Conservation (phyloP, 345 rosid species). For the Citrus maxima region DNA sequence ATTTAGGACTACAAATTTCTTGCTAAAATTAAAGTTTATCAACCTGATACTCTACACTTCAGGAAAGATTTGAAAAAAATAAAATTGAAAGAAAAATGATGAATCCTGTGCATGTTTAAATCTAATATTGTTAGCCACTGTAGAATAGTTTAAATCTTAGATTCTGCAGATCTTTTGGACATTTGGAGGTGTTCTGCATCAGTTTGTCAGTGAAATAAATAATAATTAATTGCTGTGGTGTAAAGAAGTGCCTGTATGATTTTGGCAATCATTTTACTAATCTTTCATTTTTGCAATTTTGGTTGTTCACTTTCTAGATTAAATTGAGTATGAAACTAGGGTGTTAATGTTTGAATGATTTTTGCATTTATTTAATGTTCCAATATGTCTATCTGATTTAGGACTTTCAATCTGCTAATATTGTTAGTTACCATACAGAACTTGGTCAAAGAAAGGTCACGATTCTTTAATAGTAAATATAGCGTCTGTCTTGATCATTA, state of each 20-base stretch:
- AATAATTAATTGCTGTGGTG: neutral
- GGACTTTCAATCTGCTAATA: neutral
- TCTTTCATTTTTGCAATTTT: neutral
- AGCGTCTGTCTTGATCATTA: neutral
- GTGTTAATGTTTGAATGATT: neutral
- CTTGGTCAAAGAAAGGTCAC: neutral
- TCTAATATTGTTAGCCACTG: neutral
- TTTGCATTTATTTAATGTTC: neutral
- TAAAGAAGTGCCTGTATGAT: neutral
- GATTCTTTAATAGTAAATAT: neutral
- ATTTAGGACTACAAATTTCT: neutral
- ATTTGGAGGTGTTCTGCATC: neutral
- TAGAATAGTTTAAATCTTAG: neutral
- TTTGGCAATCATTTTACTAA: neutral
- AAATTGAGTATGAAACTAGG: neutral
- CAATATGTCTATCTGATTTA: neutral
- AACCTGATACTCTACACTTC: neutral
- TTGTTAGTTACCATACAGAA: neutral
- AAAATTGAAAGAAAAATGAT: neutral
- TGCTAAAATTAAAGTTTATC: neutral
- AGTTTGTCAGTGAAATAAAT: neutral
- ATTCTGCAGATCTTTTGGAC: neutral
- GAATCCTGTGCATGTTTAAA: neutral
- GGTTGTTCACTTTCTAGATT: neutral
- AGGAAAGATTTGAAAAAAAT: neutral